Evolutionary conservation across 768 basidiomycete genomes (phyloP), one percentile per base, ranked within the genome.

Genomic region (Daedaleopsis nitida): DNA sequence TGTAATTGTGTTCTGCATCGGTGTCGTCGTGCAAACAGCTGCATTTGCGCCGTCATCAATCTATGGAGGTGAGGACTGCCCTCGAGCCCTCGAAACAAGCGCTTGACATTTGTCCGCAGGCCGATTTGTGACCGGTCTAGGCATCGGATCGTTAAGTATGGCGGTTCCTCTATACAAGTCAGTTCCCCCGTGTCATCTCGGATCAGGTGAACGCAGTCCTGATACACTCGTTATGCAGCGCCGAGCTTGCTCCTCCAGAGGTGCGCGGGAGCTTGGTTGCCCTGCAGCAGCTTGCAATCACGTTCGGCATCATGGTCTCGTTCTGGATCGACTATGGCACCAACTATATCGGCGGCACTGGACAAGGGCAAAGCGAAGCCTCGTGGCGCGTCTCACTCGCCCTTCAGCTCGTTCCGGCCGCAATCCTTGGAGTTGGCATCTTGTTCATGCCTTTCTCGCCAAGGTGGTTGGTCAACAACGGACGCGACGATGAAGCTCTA

Each of bases 371-470:
- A 68, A 79, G 75, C 55, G 83, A 87, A 67, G 86, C 88, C 24
- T 86, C 91, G 5, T 92, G 91, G 90, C 80, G 88, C 53, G 75
- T 93, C 56, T 88, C 91, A 2, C 76, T 92, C 7, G 87, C 80
- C 19, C 79, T 92, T 16, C 91, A 94, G 66, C 78, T 92, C 52
- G 82, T 87, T 1, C 91, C 91, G 14, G 91, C 89, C 14, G 50
- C 91, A 37, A 79, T 90, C 59, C 82, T 94, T 24, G 87, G 86
- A 32, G 67, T 81, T 38, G 91, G 91, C 5, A 86, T 90, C 44
- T 57, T 88, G 51, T 91, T 87, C 72, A 86, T 92, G 83, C 91
- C 91, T 1, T 89, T 88, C 76, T 90, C 88, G 19, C 91, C 91
- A 16, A 77, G 88, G 65, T 90, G 88, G 88, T 80, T 93, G n/a